phyloP scores from a whole-genome alignment of 352 stramenopile genomes.

The Blastocystis sp. region DNA sequence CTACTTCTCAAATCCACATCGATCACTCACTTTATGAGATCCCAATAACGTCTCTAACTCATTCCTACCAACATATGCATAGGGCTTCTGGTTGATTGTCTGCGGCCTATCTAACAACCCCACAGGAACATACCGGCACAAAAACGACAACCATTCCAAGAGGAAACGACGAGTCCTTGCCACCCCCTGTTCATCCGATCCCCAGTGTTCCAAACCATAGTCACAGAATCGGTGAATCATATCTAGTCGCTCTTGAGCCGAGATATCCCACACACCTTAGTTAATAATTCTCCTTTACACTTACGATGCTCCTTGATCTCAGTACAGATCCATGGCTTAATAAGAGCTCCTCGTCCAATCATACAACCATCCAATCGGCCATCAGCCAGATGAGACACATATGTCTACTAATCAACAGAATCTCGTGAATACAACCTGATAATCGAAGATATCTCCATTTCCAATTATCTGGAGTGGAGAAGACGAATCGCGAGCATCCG shows the following conservation, averaged over 20 bases:
- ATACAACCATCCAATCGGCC: slow-evolving; percentile 79
- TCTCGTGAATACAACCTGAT: slow-evolving; percentile 9
- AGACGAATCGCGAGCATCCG: slow-evolving; percentile 62
- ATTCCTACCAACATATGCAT: slow-evolving; percentile 78
- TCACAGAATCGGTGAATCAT: slow-evolving; percentile 90
- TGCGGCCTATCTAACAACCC: slow-evolving; percentile 90
- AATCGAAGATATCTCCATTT: slow-evolving; percentile 74
- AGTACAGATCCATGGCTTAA: slow-evolving; percentile 96
- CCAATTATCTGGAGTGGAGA: slow-evolving; percentile 81
- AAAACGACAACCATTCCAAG: slow-evolving; percentile 96
- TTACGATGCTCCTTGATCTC: slow-evolving; percentile 92
- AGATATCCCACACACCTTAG: slow-evolving; percentile 41
- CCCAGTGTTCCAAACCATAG: slow-evolving; percentile 97
- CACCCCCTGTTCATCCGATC: slow-evolving; percentile 91
- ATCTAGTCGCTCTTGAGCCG: slow-evolving; percentile 83
- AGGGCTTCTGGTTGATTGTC: slow-evolving; percentile 89
- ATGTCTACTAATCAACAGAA: slow-evolving; percentile 70
- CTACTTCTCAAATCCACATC: not conserved
- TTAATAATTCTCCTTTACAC: not conserved
- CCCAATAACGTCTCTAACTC: slow-evolving; percentile 95
- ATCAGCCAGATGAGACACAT: slow-evolving; percentile 75
- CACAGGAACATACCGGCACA: slow-evolving; percentile 92
- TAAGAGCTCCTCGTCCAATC: slow-evolving; percentile 84
- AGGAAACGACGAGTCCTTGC: slow-evolving; percentile 92
- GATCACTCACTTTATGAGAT: slow-evolving; percentile 74